Evolutionary conservation across 2,329 filamentous ascomycete genomes (phyloP), one percentile per base, ranked within the genome.

Genomic region (Alternaria burnsii): DNA sequence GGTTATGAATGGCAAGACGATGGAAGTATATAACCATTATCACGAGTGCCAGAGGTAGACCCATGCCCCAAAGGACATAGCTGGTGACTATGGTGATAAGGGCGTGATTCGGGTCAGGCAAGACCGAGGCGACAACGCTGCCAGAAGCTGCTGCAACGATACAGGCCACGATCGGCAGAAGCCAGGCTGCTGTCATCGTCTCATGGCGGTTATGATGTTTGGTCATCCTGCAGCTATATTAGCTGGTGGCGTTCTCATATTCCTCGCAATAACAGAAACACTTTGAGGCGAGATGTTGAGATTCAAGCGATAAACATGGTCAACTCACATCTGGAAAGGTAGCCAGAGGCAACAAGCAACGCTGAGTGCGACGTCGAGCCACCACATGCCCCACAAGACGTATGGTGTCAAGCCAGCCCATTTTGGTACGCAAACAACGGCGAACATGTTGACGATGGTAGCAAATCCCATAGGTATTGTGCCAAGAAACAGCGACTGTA

Each of bases 1-100:
- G 82, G 26, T 87, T 86, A 76, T 91, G 84, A 8, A 91, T 76
- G 2, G 86, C 86, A 5, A 92, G 80, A n/a, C 89, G 86, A 67
- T 90, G 87, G 72, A 90, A 91, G 77, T 92, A 92, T 9, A 91
- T 84, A 1, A 85, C 86, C 47, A 91, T 77, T 16, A 90, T 83
- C 43, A 85, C 82, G 69, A 88, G 82, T 1, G 88, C 85, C 56
- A 91, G 77, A 0, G 85, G 85, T 0, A 84, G 81, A 11, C 88
- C 88, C 46, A 87, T 86, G 1, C 89, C 89, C 88, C 87, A 91
- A 50, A 92, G 84, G 16, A 91, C 80, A 70, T 91, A 92, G 14
- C 84, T 88, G 11, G 81, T 81, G 18, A 90, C 79, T 34, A 91
- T 71, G 0, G 89, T 92, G 57, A 83, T 84, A 28, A 90, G 73